phyloP scores from a whole-genome alignment of 1,284 basidiomycete genomes.

The Malassezia caprae region DNA sequence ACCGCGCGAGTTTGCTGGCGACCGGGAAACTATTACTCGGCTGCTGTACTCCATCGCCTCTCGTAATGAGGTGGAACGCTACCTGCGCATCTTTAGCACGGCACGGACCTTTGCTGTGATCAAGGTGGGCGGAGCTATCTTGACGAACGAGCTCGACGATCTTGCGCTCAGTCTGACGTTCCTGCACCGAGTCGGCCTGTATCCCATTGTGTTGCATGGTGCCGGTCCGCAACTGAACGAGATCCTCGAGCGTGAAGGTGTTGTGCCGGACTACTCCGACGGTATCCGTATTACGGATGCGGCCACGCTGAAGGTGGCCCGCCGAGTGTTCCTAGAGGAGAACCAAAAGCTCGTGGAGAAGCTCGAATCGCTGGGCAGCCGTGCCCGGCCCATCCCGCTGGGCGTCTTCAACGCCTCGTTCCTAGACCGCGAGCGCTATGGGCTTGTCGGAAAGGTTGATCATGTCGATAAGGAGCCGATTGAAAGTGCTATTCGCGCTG shows the following conservation, averaged over 20 bases:
- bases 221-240: constrained; percentile 48
- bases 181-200: constrained; percentile 47
- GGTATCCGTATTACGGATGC: constrained; percentile 49
- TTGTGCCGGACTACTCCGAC: constrained; percentile 47
- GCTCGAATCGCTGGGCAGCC: constrained; percentile 46
- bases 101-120: constrained; percentile 48
- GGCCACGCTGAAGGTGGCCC: constrained; percentile 45
- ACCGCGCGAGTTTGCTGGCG: constrained; percentile 2
- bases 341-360: constrained; percentile 46
- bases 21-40: constrained; percentile 42
- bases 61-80: constrained; percentile 47
- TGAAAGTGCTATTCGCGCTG: constrained; percentile 46
- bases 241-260: constrained; percentile 46
- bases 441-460: constrained; percentile 47
- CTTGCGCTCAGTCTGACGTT: constrained; percentile 46
- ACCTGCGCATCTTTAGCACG: constrained; percentile 47
- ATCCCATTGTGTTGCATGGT: constrained; percentile 47
- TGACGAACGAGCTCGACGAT: constrained; percentile 47
- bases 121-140: constrained; percentile 47
- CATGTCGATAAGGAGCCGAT: constrained; percentile 48
- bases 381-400: constrained; percentile 45
- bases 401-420: constrained; percentile 45
- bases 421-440: constrained; percentile 48
- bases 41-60: constrained; percentile 48
- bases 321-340: constrained; percentile 47